Percentiles rank a stretch among this genome's conserved stretches.
These are phyloP conservation scores for Saturnispora hagleri DNA, from an alignment of 805 yeast species.

Conservation along the genomic window DNA sequence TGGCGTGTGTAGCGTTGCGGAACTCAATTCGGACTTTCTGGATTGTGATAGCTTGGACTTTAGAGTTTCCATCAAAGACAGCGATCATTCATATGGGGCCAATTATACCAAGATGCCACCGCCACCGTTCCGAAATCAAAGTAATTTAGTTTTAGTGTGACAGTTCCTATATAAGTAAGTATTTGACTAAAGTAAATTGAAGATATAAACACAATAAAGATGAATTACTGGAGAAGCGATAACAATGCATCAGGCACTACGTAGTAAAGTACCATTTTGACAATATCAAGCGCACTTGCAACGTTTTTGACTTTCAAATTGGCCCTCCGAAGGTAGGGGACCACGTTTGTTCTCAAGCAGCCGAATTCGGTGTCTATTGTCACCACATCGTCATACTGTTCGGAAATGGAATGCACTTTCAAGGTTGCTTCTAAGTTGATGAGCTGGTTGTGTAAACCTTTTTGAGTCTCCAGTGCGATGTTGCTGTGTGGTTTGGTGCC, in stretches of 20 bases:
- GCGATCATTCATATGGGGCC: conserved; percentile 45
- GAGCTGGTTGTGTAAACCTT: background rate
- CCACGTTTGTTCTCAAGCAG: background rate
- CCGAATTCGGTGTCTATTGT: background rate
- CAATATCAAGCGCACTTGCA: background rate
- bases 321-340: conserved; percentile 3
- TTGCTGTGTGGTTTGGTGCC: background rate
- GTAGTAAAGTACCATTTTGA: conserved; percentile 3
- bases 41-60: conserved; percentile 46
- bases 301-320: conserved; percentile 5
- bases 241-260: conserved; percentile 3
- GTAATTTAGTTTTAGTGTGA: conserved; percentile 4
- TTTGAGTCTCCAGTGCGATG: background rate
- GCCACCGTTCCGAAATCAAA: conserved; percentile 14
- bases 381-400: background rate
- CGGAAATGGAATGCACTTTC: background rate
- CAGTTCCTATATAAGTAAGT: background rate
- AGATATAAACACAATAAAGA: background rate
- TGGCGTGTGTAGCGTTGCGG: conserved; percentile 44
- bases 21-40: conserved; percentile 32
- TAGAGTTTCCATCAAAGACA: conserved; percentile 45
- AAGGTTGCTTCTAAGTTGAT: background rate
- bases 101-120: conserved; percentile 30
- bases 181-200: background rate
- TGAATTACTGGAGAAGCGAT: background rate